phyloP scores from a whole-genome alignment of 805 yeast species.

The Wickerhamiella cacticola region DNA sequence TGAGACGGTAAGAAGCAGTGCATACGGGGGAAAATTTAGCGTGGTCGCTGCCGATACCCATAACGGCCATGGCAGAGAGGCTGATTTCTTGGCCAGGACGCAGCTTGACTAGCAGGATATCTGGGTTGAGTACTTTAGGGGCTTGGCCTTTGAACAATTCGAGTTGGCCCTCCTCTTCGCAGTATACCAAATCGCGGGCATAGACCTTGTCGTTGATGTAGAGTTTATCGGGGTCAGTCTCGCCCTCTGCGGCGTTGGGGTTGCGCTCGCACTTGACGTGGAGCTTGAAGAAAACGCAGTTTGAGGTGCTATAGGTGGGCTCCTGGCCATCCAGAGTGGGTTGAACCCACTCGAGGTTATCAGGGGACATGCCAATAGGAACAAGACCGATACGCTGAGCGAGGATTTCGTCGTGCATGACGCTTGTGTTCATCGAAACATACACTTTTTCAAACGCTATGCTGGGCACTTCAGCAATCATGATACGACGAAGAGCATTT shows the following conservation, averaged over 20 bases:
- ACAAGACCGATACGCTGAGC: conserved; percentile 91
- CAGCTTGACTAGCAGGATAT: conserved; percentile 78
- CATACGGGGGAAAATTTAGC: conserved; percentile 97
- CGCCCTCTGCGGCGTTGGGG: conserved; percentile 65
- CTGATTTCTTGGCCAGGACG: conserved; percentile 96
- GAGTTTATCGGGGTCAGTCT: conserved; percentile 70
- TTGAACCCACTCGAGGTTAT: conserved; percentile 63
- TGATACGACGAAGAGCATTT: conserved; percentile 91
- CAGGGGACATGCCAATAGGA: conserved; percentile 88
- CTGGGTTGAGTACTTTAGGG: conserved; percentile 53
- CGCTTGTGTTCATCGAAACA: conserved; percentile 88
- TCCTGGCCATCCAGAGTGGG: conserved; percentile 17
- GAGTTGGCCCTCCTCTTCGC: conserved; percentile 77
- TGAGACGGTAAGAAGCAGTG: conserved; percentile 86
- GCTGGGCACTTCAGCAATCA: conserved; percentile 93
- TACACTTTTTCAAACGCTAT: conserved; percentile 91
- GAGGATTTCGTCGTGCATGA: conserved; percentile 91
- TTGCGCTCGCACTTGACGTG: conserved; percentile 76
- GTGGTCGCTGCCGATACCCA: conserved; percentile 90
- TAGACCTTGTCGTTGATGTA: conserved; percentile 79
- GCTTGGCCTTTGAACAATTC: conserved; percentile 59
- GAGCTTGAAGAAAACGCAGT: conserved; percentile 74
- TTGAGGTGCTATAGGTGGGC: conserved; percentile 58
- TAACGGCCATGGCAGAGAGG: conserved; percentile 74
- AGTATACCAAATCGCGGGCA: conserved; percentile 79